These are phyloP conservation scores for Nigrograna mackinnonii DNA, from an alignment of 2,329 filamentous ascomycete species.

Conservation along the genomic window DNA sequence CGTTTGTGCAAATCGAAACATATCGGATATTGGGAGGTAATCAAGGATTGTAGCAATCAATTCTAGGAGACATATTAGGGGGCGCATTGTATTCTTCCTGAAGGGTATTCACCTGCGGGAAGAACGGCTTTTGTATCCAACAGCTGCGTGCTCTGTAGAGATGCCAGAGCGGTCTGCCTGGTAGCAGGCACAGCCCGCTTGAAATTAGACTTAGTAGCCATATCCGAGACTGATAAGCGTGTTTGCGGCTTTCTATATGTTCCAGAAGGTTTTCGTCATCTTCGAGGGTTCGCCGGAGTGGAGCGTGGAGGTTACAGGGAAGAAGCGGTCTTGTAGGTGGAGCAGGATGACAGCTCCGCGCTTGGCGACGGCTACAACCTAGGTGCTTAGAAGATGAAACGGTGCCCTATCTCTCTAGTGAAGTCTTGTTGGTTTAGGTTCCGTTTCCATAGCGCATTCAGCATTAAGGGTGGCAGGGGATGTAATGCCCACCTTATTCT, in stretches of 20 bases:
- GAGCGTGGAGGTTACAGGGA: constrained; percentile 10
- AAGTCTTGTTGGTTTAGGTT: too few species aligned
- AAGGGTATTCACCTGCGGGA: constrained; percentile 68
- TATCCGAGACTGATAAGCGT: constrained; percentile 7
- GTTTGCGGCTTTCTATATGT: background rate
- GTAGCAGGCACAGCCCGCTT: constrained; percentile 46
- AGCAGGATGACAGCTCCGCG: too few species aligned
- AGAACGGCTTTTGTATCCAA: constrained; percentile 76
- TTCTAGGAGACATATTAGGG: constrained; percentile 55
- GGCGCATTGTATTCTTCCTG: background rate
- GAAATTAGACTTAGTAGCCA: constrained; percentile 52
- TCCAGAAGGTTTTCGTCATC: constrained; percentile 7
- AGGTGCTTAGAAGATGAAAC: too few species aligned
- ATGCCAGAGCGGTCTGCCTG: constrained; percentile 64
- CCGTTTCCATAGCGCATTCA: too few species aligned
- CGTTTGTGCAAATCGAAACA: constrained; percentile 81
- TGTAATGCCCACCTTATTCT: too few species aligned
- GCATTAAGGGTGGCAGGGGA: too few species aligned
- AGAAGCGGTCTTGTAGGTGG: too few species aligned
- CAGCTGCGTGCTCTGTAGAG: constrained; percentile 80
- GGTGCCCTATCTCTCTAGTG: too few species aligned
- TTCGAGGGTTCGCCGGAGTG: constrained; percentile 3
- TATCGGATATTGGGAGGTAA: constrained; percentile 82
- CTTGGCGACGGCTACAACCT: too few species aligned
- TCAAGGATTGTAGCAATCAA: constrained; percentile 87